Percentiles rank a stretch among this genome's conserved stretches.
phyloP scores from a whole-genome alignment of 75 land plant genomes.

The Sequoiadendron giganteum region DNA sequence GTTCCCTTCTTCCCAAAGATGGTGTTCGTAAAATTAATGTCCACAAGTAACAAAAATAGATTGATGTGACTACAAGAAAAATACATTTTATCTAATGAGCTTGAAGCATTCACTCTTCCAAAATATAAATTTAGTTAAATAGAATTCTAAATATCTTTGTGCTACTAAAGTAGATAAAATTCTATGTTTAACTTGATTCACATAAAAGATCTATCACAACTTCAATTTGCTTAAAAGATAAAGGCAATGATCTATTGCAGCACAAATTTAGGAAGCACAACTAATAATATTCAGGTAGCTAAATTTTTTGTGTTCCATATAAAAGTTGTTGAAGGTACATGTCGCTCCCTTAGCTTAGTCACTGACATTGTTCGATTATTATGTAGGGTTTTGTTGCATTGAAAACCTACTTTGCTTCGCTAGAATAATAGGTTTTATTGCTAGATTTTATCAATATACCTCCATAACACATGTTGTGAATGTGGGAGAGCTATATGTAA shows the following conservation, averaged over 20 bases:
- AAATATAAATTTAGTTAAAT: not conserved
- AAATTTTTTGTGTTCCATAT: no score
- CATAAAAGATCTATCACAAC: not conserved
- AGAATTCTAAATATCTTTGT: not conserved
- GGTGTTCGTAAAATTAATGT: not conserved
- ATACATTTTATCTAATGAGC: no score
- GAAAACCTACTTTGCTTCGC: not conserved
- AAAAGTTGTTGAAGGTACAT: constrained; percentile 43
- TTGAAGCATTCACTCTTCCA: not conserved
- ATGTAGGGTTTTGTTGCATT: constrained; percentile 16
- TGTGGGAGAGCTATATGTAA: no score
- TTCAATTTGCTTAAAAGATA: not conserved
- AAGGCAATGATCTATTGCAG: no score
- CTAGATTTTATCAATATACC: not conserved
- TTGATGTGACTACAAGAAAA: no score
- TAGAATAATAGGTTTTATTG: not conserved
- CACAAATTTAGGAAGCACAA: no score
- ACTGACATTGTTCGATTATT: constrained; percentile 48
- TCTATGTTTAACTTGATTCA: not conserved
- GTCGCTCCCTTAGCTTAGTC: constrained; percentile 70
- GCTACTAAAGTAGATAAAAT: not conserved
- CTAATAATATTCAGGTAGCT: not conserved
- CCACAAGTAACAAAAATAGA: no score
- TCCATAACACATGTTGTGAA: no score
- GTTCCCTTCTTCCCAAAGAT: not conserved